Conservation (phyloP, 2,329 filamentous ascomycete genomes). For the Monosporascus cannonballus region DNA sequence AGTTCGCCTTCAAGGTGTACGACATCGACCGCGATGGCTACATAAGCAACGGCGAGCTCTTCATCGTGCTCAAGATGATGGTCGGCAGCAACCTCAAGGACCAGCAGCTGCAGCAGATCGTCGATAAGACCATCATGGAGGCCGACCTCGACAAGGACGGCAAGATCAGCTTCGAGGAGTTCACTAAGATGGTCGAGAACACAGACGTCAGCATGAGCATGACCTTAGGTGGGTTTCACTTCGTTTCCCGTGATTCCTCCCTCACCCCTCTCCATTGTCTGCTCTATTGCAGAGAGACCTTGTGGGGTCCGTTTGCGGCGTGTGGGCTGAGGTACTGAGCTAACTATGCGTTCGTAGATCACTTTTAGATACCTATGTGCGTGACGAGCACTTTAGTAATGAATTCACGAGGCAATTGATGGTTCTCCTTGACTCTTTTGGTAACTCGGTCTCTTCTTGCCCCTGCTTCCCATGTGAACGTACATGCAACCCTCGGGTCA, state of each 20-base stretch:
- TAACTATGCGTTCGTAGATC: conserved; percentile 15
- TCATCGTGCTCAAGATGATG: conserved; percentile 99
- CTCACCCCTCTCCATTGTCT: not conserved
- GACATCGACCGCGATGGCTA: conserved; percentile 98
- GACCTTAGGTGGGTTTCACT: conserved; percentile 55
- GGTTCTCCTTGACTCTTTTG: not conserved
- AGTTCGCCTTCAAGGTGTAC: conserved; percentile 98
- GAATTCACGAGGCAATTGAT: conserved; percentile 15
- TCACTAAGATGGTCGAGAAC: conserved; percentile 97
- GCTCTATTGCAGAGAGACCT: too few species aligned
- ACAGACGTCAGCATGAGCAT: conserved; percentile 74
- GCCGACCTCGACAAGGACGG: conserved; percentile 93
- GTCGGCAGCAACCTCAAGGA: conserved; percentile 98
- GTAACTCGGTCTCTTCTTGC: not conserved
- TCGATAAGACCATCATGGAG: conserved; percentile 99
- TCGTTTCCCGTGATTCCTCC: not conserved
- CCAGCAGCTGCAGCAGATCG: conserved; percentile 97
- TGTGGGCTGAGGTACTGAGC: not conserved
- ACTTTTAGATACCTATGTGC: conserved; percentile 22
- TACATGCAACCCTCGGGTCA: too few species aligned
- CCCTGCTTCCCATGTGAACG: not conserved
- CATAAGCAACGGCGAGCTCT: conserved; percentile 97
- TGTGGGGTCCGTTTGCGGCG: too few species aligned
- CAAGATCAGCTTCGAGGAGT: conserved; percentile 99
- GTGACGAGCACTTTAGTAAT: conserved; percentile 13